Base-by-base conservation (phyloP, 177 flowering plant species). In the Vitis hybrid region DNA sequence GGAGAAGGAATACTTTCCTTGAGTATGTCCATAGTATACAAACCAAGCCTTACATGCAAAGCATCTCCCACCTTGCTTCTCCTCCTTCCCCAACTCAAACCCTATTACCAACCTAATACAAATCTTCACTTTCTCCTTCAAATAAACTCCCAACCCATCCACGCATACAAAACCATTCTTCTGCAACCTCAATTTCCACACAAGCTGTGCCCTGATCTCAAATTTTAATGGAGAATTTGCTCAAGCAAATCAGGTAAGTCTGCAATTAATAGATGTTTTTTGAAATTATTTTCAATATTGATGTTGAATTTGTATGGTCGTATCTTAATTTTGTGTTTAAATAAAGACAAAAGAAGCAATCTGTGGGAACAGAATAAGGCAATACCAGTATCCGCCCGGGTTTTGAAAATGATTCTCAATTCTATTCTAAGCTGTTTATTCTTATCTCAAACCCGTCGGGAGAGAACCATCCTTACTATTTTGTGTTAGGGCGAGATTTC, bases 41-140 rank as follows among this genome's bases (percentile, higher is more conserved):
- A 72, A 61, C 52, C 76, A 48, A 52, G 27, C 52, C 49, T 63
- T 74, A 52, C 77, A 80, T 78, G 83, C 85, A 83, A 81, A 83
- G 83, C 68, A 78, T 78, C 69, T 49, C 50, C 30, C 35, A 71
- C 56, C 51, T 66, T 71, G 57, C 74, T 68, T 70, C 56, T 50
- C 16, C 16, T 21, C 54, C 52, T 27, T 14, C 16, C 60, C 62
- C 58, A 32, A 48, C 15, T 4, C 32, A 64, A 48, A 74, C 11
- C 64, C 75, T 52, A 66, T 52, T 2, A 48, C 62, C 65, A 74
- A 24, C 62, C 57, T 48, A 7, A 21, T 7, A 52, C 35, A 71
- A 61, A 32, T 64, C 62, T 13, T 6, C 30, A 3, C 19, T 49
- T 73, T 61, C 52, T 67, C 75, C 74, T 84, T 75, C 71, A 67